Evolutionary conservation across 208 protist species (phyloP).

Genomic region (Lotmaria passim): DNA sequence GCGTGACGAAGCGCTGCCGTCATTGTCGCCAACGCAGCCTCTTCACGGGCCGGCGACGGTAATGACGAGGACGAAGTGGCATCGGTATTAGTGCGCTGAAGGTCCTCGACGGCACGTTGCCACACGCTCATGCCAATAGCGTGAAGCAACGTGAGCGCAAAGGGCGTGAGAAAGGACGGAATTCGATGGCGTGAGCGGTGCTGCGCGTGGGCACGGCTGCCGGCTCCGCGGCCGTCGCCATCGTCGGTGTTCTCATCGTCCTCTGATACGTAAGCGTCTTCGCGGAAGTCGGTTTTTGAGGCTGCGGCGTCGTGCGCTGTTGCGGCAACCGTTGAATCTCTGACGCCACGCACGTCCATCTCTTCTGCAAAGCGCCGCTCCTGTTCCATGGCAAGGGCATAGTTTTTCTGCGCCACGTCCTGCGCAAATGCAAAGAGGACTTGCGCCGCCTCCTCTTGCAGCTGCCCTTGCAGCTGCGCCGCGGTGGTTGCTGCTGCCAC

Average conservation of each 20-base stretch:
- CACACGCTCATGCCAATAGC: slow-evolving; percentile 42
- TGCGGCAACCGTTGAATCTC: background rate
- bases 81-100: slow-evolving; percentile 7
- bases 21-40: slow-evolving; percentile 11
- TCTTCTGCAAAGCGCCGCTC: slow-evolving; percentile 61
- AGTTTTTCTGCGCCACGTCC: slow-evolving; percentile 88
- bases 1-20: slow-evolving; percentile 13
- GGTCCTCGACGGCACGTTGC: slow-evolving; percentile 24
- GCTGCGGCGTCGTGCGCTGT: background rate
- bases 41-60: too few species aligned
- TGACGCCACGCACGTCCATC: slow-evolving; percentile 6
- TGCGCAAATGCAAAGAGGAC: slow-evolving; percentile 82
- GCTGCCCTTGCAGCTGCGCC: background rate
- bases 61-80: background rate
- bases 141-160: slow-evolving; percentile 68
- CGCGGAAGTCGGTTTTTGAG: slow-evolving; percentile 12
- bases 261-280: slow-evolving; percentile 41
- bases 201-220: slow-evolving; percentile 3
- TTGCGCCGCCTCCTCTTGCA: slow-evolving; percentile 23
- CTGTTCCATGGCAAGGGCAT: slow-evolving; percentile 63
- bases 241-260: slow-evolving; percentile 28
- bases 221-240: background rate
- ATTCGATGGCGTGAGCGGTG: slow-evolving; percentile 18
- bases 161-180: slow-evolving; percentile 57
- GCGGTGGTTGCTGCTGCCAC: slow-evolving; percentile 3